These are phyloP conservation scores for Arthrobotrys iridis DNA, from an alignment of 2,329 filamentous ascomycete genomes.

Conservation along the genomic window DNA sequence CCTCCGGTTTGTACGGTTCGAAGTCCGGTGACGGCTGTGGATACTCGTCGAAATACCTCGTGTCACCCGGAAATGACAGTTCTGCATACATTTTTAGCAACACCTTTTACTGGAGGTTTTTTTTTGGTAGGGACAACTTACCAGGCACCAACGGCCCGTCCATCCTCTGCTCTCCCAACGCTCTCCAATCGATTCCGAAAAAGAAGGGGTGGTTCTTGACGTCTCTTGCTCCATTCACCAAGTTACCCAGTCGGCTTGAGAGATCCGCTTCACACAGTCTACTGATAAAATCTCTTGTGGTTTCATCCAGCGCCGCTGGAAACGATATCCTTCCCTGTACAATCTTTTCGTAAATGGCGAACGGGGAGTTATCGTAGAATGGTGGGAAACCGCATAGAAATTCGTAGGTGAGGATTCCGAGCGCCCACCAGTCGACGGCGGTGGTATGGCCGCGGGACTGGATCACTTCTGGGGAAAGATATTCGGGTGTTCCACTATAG, in stretches of 20 bases:
- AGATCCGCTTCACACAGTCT: conserved; percentile 82
- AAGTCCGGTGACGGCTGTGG: conserved; percentile 73
- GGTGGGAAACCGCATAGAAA: conserved; percentile 86
- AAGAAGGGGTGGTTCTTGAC: conserved; percentile 84
- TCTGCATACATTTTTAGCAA: conserved; percentile 71
- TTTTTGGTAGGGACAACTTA: too few species aligned
- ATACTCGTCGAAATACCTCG: conserved; percentile 83
- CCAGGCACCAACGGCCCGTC: conserved; percentile 63
- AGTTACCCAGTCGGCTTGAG: conserved; percentile 79
- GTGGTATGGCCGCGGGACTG: conserved; percentile 80
- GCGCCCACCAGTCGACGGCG: conserved; percentile 87
- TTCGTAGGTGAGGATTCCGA: conserved; percentile 84
- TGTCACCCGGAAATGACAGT: conserved; percentile 76
- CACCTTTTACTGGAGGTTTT: too few species aligned
- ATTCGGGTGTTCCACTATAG: conserved; percentile 76
- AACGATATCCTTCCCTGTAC: conserved; percentile 81
- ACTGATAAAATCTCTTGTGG: conserved; percentile 78
- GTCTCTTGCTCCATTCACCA: conserved; percentile 75
- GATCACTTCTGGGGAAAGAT: conserved; percentile 84
- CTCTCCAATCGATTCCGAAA: conserved; percentile 76
- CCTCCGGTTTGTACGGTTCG: conserved; percentile 64
- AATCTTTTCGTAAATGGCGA: conserved; percentile 87
- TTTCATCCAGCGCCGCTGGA: conserved; percentile 70
- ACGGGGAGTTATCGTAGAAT: conserved; percentile 86
- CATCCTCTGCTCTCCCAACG: conserved; percentile 71